A percentile compares a stretch with the other conserved stretches of the same genome.
phyloP scores from a whole-genome alignment of 2,329 filamentous ascomycete species.

The Apiospora arundinis region DNA sequence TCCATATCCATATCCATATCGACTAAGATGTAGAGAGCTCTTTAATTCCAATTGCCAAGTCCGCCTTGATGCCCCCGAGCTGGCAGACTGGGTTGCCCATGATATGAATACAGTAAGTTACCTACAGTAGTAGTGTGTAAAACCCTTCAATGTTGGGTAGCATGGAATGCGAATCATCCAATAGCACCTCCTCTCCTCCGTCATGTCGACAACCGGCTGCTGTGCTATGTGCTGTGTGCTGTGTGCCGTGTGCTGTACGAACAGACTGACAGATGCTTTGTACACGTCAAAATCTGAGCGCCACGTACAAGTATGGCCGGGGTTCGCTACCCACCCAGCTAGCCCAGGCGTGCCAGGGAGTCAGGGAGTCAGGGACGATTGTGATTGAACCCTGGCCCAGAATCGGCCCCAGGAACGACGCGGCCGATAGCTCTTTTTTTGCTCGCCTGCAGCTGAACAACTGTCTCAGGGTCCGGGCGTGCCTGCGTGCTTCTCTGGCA shows the following conservation, averaged over 20 bases:
- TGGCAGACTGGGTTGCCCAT: neutral
- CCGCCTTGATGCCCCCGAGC: no score
- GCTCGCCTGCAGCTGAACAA: neutral
- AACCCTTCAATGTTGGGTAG: no score
- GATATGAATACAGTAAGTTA: neutral
- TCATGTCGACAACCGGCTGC: neutral
- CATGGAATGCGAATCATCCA: neutral
- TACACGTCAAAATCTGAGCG: neutral
- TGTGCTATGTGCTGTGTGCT: neutral
- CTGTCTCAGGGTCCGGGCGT: conserved; percentile 12
- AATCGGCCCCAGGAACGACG: neutral
- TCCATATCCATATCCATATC: neutral
- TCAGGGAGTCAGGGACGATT: no score
- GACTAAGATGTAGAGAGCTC: neutral
- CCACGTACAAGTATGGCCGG: neutral
- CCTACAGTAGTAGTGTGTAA: no score
- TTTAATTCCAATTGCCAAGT: no score
- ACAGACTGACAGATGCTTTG: neutral
- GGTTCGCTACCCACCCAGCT: conserved; percentile 4
- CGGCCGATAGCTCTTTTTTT: neutral
- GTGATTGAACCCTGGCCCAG: neutral
- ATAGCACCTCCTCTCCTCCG: neutral
- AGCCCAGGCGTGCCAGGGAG: neutral
- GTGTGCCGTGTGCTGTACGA: no score
- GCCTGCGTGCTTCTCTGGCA: neutral